Conservation (phyloP, 768 basidiomycete genomes). For the Boletus edulis region DNA sequence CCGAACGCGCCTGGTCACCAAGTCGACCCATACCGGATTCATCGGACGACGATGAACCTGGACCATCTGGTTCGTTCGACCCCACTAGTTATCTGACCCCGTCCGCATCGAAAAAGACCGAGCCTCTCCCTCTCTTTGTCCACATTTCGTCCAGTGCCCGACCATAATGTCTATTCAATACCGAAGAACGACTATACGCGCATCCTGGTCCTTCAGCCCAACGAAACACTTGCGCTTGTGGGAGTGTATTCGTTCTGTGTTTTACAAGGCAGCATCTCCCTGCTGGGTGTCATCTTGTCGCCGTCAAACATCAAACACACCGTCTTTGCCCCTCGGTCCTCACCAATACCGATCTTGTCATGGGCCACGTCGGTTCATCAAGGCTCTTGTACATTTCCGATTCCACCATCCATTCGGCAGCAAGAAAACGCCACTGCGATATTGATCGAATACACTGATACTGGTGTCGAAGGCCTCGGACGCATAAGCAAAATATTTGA, state of each 20-base stretch:
- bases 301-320: constrained; percentile 42
- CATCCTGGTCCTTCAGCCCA: constrained; percentile 43
- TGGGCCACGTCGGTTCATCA: constrained; percentile 18
- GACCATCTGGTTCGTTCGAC: constrained; percentile 7
- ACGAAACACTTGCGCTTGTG: constrained; percentile 61
- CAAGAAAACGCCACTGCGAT: constrained; percentile 40
- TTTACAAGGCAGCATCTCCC: constrained; percentile 55
- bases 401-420: constrained; percentile 12
- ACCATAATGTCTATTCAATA: constrained; percentile 35
- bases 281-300: constrained; percentile 54
- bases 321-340: constrained; percentile 75
- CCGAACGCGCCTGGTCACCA: constrained; percentile 55
- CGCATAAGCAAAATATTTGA: constrained; percentile 60
- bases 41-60: constrained; percentile 43
- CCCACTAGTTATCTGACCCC: not conserved
- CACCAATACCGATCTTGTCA: constrained; percentile 64
- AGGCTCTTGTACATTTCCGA: constrained; percentile 12
- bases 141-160: constrained; percentile 46
- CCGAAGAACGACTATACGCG: constrained; percentile 13
- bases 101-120: constrained; percentile 7
- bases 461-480: constrained; percentile 67
- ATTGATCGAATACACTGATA: constrained; percentile 53
- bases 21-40: constrained; percentile 49
- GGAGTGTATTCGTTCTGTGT: constrained; percentile 65
- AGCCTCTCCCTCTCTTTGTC: constrained; percentile 38